Conservation (phyloP, 1,284 basidiomycete genomes). For the Ceraceosorus bombacis region DNA sequence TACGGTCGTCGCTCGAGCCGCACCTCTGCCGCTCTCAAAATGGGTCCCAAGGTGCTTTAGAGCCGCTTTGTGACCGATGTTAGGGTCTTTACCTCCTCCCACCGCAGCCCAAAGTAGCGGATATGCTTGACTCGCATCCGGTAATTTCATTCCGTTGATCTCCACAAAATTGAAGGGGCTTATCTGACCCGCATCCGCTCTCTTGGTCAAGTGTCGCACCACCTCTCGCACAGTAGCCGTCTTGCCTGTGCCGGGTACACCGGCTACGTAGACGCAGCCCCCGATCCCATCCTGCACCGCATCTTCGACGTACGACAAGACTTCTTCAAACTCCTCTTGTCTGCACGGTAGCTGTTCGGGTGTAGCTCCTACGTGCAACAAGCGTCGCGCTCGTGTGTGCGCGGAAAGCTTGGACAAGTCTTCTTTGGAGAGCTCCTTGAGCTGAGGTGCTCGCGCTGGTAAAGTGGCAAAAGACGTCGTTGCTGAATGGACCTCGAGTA, state of each 20-base stretch:
- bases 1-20: slow-evolving; percentile 57
- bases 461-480: slow-evolving; percentile 17
- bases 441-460: slow-evolving; percentile 26
- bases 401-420: slow-evolving; percentile 22
- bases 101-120: slow-evolving; percentile 41
- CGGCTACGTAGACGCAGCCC: slow-evolving; percentile 92
- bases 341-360: slow-evolving; percentile 85
- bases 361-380: slow-evolving; percentile 84
- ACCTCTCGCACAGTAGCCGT: slow-evolving; percentile 87
- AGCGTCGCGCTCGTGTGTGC: slow-evolving; percentile 44
- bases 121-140: slow-evolving; percentile 41
- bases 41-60: slow-evolving; percentile 26
- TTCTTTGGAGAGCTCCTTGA: slow-evolving; percentile 22
- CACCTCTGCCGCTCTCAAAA: slow-evolving; percentile 21
- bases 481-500: slow-evolving; percentile 3
- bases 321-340: slow-evolving; percentile 73
- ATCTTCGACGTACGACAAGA: slow-evolving; percentile 72
- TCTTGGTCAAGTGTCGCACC: slow-evolving; percentile 57
- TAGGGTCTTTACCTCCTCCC: slow-evolving; percentile 10
- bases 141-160: slow-evolving; percentile 79
- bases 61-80: slow-evolving; percentile 27
- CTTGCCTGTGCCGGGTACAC: slow-evolving; percentile 83
- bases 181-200: slow-evolving; percentile 60
- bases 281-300: slow-evolving; percentile 85
- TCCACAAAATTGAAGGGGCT: slow-evolving; percentile 94